Conservation (phyloP, 805 yeast genomes). For the Kuraishia cidri region DNA sequence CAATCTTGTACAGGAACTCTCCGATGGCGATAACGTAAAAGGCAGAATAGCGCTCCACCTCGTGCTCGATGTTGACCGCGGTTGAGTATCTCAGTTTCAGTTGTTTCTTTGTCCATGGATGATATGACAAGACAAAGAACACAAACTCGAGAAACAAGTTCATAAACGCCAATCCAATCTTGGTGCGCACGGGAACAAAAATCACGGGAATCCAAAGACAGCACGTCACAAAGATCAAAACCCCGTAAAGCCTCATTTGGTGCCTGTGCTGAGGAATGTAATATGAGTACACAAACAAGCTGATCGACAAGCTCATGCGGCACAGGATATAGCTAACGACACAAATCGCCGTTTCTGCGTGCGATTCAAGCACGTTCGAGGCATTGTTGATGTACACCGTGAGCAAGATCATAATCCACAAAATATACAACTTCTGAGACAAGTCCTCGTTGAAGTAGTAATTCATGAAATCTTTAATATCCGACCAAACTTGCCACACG, state of each 20-base stretch:
- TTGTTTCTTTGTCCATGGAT: constrained; percentile 35
- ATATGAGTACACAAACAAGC: constrained; percentile 29
- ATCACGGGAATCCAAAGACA: constrained; percentile 44
- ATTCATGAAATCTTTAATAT: constrained; percentile 53
- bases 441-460: constrained; percentile 55
- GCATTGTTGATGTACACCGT: constrained; percentile 45
- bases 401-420: constrained; percentile 43
- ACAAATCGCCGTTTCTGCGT: constrained; percentile 29
- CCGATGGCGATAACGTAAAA: constrained; percentile 61
- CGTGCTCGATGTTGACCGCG: constrained; percentile 59
- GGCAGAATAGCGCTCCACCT: constrained; percentile 49
- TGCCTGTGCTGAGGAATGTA: constrained; percentile 39
- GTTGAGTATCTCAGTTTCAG: constrained; percentile 39
- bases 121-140: constrained; percentile 27
- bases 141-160: constrained; percentile 31
- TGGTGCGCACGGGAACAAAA: constrained; percentile 33
- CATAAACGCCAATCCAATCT: constrained; percentile 33
- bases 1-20: constrained; percentile 47
- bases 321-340: constrained; percentile 40
- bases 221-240: constrained; percentile 21
- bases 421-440: constrained; percentile 38
- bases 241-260: constrained; percentile 35
- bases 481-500: constrained; percentile 60
- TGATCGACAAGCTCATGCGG: constrained; percentile 26
- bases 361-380: constrained; percentile 22